phyloP scores from a whole-genome alignment of 345 rosid species.

The Eucalyptus pauciflora region DNA sequence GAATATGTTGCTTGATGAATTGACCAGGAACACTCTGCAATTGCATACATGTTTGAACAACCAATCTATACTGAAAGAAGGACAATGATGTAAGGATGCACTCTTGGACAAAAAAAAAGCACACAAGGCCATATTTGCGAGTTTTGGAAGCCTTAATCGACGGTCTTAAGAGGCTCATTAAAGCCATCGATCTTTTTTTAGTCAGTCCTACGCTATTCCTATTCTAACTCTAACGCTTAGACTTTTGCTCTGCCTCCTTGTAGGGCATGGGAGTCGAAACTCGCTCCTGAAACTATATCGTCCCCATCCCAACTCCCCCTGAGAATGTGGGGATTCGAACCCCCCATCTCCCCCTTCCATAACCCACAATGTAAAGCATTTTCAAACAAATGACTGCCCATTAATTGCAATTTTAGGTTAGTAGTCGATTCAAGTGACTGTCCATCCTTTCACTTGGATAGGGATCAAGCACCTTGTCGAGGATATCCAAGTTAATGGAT shows the following conservation, averaged over 20 bases:
- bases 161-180: background rate
- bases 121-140: background rate
- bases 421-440: background rate
- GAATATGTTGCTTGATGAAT: background rate
- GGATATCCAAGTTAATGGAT: background rate
- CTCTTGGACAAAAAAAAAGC: no score
- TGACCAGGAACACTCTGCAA: background rate
- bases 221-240: no score
- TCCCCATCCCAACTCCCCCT: no score
- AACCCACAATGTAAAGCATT: background rate
- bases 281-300: no score
- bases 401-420: background rate
- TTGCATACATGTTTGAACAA: background rate
- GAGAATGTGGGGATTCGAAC: no score
- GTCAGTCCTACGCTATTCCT: no score
- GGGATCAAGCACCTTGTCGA: background rate
- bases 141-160: background rate
- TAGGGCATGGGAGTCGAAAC: no score
- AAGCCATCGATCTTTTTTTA: background rate
- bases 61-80: background rate
- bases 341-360: no score
- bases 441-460: background rate
- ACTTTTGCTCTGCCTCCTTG: no score
- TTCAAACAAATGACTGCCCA: background rate
- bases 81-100: background rate